These are phyloP conservation scores for Wickerhamiella sorbophila DNA, from an alignment of 805 yeast species.

Conservation along the genomic window DNA sequence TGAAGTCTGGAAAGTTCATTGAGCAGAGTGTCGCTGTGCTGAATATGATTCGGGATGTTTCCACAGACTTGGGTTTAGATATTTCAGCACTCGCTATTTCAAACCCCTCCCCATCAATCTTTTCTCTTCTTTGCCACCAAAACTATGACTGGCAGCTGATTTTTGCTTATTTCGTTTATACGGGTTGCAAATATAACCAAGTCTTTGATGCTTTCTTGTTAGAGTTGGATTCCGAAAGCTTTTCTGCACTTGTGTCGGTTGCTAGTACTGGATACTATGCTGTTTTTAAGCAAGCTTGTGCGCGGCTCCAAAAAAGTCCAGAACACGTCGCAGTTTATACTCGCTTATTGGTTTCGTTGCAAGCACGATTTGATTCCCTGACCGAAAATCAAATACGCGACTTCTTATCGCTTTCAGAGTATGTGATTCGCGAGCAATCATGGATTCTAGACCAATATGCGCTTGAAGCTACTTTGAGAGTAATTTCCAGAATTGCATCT, in stretches of 20 bases:
- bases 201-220: slow-evolving; percentile 7
- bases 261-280: slow-evolving; percentile 5
- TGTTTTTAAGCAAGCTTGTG: background rate
- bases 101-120: slow-evolving; percentile 2
- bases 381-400: slow-evolving; percentile 5
- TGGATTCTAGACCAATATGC: slow-evolving; percentile 55
- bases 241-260: slow-evolving; percentile 4
- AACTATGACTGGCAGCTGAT: slow-evolving; percentile 7
- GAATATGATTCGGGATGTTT: no score
- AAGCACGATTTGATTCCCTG: background rate
- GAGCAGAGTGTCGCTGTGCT: background rate
- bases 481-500: slow-evolving; percentile 23
- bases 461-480: slow-evolving; percentile 39
- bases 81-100: background rate
- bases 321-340: background rate
- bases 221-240: slow-evolving; percentile 4
- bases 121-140: slow-evolving; percentile 5
- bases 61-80: background rate
- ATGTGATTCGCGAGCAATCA: slow-evolving; percentile 33
- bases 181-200: slow-evolving; percentile 4
- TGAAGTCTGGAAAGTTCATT: background rate
- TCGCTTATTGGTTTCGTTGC: background rate
- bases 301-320: background rate
- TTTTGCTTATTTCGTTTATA: slow-evolving; percentile 11
- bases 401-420: slow-evolving; percentile 27